Evolutionary conservation across 2,329 filamentous ascomycete species (phyloP).

Genomic region (Dothistroma septosporum): DNA sequence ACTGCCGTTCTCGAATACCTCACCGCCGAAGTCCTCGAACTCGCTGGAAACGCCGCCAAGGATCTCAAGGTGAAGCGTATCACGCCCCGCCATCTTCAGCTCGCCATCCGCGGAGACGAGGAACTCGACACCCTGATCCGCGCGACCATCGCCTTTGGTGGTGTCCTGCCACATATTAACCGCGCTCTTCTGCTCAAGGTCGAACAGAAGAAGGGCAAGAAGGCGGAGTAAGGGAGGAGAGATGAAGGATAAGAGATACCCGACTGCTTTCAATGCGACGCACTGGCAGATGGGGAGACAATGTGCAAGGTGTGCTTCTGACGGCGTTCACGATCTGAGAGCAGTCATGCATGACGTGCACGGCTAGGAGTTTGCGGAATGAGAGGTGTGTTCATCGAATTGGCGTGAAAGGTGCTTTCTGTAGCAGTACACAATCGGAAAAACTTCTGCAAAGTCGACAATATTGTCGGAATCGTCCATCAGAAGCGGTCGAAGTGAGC

Average conservation of each 20-base stretch:
- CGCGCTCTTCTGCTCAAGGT: constrained; percentile 92
- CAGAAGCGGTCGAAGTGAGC: not conserved
- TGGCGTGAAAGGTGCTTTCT: not conserved
- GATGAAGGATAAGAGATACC: constrained; percentile 1
- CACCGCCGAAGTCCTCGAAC: constrained; percentile 95
- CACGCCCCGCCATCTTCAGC: constrained; percentile 96
- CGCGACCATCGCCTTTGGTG: constrained; percentile 95
- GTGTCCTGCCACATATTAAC: constrained; percentile 98
- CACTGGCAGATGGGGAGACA: not conserved
- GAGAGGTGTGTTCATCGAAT: not conserved
- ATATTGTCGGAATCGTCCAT: not conserved
- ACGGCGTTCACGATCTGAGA: not conserved
- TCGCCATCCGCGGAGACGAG: constrained; percentile 91
- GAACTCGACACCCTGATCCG: constrained; percentile 96
- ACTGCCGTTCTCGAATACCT: constrained; percentile 98
- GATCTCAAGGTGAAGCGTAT: constrained; percentile 99
- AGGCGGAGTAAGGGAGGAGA: constrained; percentile 36
- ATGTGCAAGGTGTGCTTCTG: not conserved
- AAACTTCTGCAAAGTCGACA: not conserved
- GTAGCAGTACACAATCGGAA: not conserved
- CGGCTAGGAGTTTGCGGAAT: not conserved
- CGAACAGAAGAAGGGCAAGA: constrained; percentile 92
- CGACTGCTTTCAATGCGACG: not conserved
- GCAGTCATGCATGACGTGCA: constrained; percentile 1
- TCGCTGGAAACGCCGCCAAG: constrained; percentile 96